These are phyloP conservation scores for Hymenoscyphus fructigenus DNA, from an alignment of 2,329 filamentous ascomycete genomes.

Conservation along the genomic window DNA sequence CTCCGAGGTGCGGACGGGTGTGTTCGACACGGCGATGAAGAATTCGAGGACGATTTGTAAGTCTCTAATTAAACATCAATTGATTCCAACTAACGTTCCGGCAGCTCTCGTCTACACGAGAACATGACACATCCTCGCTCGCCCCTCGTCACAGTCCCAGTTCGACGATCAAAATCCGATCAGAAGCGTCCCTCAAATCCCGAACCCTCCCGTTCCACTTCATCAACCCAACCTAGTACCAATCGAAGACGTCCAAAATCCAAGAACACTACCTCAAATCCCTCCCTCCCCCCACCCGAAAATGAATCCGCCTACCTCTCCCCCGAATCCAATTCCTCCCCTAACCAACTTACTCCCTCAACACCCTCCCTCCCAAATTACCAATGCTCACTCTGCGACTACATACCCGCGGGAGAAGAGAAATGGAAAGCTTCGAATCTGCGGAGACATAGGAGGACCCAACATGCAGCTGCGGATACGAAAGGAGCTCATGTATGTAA, in stretches of 20 bases:
- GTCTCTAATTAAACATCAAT: neutral
- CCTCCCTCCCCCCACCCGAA: neutral
- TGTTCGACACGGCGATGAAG: constrained; percentile 8
- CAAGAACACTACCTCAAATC: neutral
- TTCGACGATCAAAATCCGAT: neutral
- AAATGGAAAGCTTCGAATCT: constrained; percentile 33
- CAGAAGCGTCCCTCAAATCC: neutral
- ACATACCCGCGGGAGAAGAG: constrained; percentile 27
- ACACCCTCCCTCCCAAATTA: constrained; percentile 1
- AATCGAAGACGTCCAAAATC: neutral
- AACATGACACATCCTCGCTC: neutral
- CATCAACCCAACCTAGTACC: neutral
- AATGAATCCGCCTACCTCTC: neutral
- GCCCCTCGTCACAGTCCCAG: neutral
- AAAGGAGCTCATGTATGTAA: constrained; percentile 22
- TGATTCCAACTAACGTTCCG: neutral
- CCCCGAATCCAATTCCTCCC: no score
- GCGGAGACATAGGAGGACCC: constrained; percentile 27
- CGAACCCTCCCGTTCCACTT: neutral
- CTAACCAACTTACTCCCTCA: neutral
- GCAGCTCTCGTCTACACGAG: neutral
- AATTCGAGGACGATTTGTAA: neutral
- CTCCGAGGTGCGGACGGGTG: constrained; percentile 4
- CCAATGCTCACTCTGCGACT: constrained; percentile 24
- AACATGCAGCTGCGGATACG: constrained; percentile 19